Percentiles rank a stretch among this genome's conserved stretches.
phyloP scores from a whole-genome alignment of 257 asterid genomes.

The Fraxinus anomala region DNA sequence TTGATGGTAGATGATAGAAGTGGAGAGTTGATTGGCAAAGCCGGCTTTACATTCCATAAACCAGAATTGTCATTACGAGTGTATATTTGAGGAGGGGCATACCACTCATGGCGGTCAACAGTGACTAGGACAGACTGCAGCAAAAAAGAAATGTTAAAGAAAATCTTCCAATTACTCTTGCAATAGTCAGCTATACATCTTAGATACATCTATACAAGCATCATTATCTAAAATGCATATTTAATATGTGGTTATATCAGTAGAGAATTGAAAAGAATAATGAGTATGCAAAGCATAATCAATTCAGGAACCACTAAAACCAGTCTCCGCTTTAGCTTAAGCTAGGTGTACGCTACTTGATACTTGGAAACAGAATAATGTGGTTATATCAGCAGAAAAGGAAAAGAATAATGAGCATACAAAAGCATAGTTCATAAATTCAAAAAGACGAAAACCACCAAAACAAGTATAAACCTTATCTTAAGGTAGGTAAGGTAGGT shows the following conservation, averaged over 20 bases:
- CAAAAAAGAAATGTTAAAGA: constrained; percentile 22
- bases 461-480: background rate
- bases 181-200: background rate
- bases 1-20: constrained; percentile 41
- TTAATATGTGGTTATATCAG: background rate
- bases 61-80: constrained; percentile 91
- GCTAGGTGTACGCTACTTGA: background rate
- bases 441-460: background rate
- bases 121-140: constrained; percentile 98
- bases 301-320: background rate
- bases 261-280: constrained; percentile 4
- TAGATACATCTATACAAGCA: background rate
- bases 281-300: background rate
- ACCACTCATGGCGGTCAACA: constrained; percentile 97
- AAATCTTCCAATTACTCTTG: constrained; percentile 4
- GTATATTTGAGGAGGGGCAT: constrained; percentile 88
- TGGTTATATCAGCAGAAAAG: background rate
- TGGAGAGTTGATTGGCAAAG: constrained; percentile 65
- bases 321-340: background rate
- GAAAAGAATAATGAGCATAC: background rate
- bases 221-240: background rate
- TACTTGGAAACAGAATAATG: background rate
- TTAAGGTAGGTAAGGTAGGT: background rate
- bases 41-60: constrained; percentile 74
- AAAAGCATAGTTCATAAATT: constrained; percentile 16